phyloP scores from a whole-genome alignment of 441 rosid species.

The Adansonia madagascariensis region DNA sequence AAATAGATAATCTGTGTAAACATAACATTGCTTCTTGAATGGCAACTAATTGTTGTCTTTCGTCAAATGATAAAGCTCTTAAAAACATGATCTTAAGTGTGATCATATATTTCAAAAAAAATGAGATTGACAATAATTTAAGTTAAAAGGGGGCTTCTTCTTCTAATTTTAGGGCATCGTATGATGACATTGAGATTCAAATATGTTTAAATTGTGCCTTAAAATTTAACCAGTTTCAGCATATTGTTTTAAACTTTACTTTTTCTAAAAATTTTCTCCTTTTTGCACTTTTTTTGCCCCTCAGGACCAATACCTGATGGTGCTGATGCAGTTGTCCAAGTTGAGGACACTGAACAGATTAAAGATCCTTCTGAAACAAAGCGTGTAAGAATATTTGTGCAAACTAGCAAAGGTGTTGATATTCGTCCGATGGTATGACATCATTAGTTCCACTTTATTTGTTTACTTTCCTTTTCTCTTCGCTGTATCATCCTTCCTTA shows the following conservation, averaged over 20 bases:
- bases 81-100: slow-evolving; percentile 14
- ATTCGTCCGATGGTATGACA: slow-evolving; percentile 92
- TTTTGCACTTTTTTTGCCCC: slow-evolving; percentile 20
- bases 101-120: slow-evolving; percentile 6
- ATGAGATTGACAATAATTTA: slow-evolving; percentile 4
- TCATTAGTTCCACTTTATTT: slow-evolving; percentile 22
- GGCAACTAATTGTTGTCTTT: background rate
- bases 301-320: slow-evolving; percentile 96
- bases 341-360: slow-evolving; percentile 76
- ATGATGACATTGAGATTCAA: background rate
- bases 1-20: background rate
- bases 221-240: background rate
- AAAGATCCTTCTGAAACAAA: slow-evolving; percentile 44
- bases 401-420: slow-evolving; percentile 68
- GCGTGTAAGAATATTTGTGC: slow-evolving; percentile 66
- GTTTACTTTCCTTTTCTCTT: slow-evolving; percentile 11
- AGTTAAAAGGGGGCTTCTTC: background rate
- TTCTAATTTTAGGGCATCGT: background rate
- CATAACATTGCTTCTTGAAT: background rate
- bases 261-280: background rate
- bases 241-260: background rate
- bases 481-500: background rate
- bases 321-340: slow-evolving; percentile 97
- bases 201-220: background rate
- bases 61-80: background rate